Percentiles rank a stretch among this genome's conserved stretches.
phyloP scores from a whole-genome alignment of 2,329 filamentous ascomycete genomes.

The Basipetospora chlamydospora region DNA sequence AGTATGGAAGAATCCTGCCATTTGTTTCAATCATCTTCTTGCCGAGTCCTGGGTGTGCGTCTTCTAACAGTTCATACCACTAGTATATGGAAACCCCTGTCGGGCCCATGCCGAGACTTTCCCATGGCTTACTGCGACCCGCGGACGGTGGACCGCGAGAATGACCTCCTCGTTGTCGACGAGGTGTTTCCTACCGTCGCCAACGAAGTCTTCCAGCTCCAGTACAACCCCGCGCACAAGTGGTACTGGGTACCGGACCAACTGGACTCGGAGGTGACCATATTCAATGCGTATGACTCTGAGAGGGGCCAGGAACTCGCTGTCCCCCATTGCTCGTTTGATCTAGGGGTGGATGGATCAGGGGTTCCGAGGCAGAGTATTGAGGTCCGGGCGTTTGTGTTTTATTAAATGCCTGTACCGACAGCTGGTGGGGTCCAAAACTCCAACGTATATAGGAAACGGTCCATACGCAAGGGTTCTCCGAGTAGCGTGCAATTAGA shows the following conservation, averaged over 20 bases:
- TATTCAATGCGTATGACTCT: background rate
- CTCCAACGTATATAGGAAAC: no score
- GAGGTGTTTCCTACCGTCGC: slow-evolving; percentile 11
- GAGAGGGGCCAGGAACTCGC: slow-evolving; percentile 7
- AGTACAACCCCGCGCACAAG: background rate
- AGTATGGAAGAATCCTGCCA: background rate
- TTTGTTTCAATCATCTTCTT: no score
- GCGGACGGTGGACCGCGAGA: slow-evolving; percentile 7
- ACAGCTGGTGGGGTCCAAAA: no score
- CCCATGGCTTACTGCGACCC: slow-evolving; percentile 10
- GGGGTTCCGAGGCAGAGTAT: slow-evolving; percentile 5
- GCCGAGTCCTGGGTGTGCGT: no score
- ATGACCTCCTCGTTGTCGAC: slow-evolving; percentile 9
- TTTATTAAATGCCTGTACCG: no score
- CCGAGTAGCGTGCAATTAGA: no score
- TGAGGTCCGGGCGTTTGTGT: background rate
- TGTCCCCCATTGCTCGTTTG: slow-evolving; percentile 11
- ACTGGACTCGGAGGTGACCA: background rate
- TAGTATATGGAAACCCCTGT: slow-evolving; percentile 9
- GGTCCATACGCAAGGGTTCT: no score
- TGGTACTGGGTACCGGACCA: background rate
- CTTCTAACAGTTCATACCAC: no score
- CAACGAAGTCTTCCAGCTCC: slow-evolving; percentile 4
- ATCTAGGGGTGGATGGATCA: slow-evolving; percentile 8
- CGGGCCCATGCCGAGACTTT: slow-evolving; percentile 9